Conservation (phyloP, 1,139 yeast genomes). For the Pichia sp. region DNA sequence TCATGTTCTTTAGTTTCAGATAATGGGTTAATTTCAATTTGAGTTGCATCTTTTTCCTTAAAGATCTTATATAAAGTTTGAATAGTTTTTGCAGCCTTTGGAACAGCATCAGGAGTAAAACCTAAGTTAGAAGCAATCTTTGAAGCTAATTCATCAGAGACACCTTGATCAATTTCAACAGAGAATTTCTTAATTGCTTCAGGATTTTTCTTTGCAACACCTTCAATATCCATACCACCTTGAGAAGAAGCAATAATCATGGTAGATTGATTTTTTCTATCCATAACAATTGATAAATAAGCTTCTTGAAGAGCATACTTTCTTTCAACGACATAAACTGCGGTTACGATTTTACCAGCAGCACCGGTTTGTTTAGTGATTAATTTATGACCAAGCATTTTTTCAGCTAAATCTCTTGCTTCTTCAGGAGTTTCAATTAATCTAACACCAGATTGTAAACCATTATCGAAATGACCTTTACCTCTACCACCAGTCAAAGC, state of each 20-base stretch:
- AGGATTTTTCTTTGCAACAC: constrained; percentile 91
- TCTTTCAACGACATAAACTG: constrained; percentile 93
- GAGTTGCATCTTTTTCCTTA: constrained; percentile 90
- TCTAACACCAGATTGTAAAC: constrained; percentile 95
- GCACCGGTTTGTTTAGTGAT: constrained; percentile 98
- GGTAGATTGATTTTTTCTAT: constrained; percentile 85
- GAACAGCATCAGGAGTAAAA: constrained; percentile 69
- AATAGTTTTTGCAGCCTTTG: constrained; percentile 84
- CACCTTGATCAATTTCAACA: constrained; percentile 71
- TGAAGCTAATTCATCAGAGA: constrained; percentile 69
- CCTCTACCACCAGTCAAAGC: constrained; percentile 99
- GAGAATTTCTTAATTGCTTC: constrained; percentile 87
- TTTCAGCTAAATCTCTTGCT: constrained; percentile 78
- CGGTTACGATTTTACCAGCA: constrained; percentile 94
- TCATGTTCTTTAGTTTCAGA: constrained; percentile 87
- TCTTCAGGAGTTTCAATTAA: constrained; percentile 80
- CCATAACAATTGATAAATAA: constrained; percentile 89
- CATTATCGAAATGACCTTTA: constrained; percentile 94
- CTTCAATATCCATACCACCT: constrained; percentile 99
- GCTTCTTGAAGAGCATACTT: constrained; percentile 93
- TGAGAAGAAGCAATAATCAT: constrained; percentile 93
- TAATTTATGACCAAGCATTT: constrained; percentile 88
- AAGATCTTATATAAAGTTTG: constrained; percentile 85
- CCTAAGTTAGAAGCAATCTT: constrained; percentile 78
- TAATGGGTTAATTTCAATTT: constrained; percentile 97